These are phyloP conservation scores for Candida corydali DNA, from an alignment of 805 yeast genomes.

Conservation along the genomic window DNA sequence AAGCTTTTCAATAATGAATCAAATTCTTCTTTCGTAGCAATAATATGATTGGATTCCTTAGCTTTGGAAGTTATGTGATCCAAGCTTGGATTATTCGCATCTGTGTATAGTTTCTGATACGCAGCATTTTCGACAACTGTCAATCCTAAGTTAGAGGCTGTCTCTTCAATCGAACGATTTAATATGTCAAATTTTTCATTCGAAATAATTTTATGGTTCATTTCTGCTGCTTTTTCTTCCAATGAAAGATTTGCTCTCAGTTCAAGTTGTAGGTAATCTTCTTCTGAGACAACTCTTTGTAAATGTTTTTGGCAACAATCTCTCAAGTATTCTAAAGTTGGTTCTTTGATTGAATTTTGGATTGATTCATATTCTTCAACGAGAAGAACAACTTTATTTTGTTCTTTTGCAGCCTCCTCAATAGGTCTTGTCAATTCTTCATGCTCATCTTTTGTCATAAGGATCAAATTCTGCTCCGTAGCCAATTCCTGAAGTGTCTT, in stretches of 20 bases:
- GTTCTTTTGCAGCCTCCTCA: slow-evolving; percentile 16
- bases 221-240: slow-evolving; percentile 11
- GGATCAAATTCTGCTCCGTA: slow-evolving; percentile 14
- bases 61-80: slow-evolving; percentile 27
- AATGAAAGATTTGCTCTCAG: slow-evolving; percentile 10
- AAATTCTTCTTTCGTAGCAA: slow-evolving; percentile 19
- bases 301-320: slow-evolving; percentile 10
- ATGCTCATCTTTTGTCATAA: slow-evolving; percentile 11
- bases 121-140: slow-evolving; percentile 6
- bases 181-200: slow-evolving; percentile 12
- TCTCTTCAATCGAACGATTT: slow-evolving; percentile 20
- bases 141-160: slow-evolving; percentile 16
- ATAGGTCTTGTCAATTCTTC: slow-evolving; percentile 4
- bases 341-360: slow-evolving; percentile 15
- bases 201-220: slow-evolving; percentile 12
- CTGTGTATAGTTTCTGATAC: slow-evolving; percentile 6
- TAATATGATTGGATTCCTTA: slow-evolving; percentile 10
- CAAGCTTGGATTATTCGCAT: slow-evolving; percentile 20
- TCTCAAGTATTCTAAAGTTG: slow-evolving; percentile 25
- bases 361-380: slow-evolving; percentile 7
- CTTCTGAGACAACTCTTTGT: slow-evolving; percentile 8
- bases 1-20: background rate
- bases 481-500: slow-evolving; percentile 24
- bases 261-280: slow-evolving; percentile 10
- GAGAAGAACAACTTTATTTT: slow-evolving; percentile 16